These are phyloP conservation scores for Fusarium luffae DNA, from an alignment of 2,329 filamentous ascomycete species.

Conservation along the genomic window DNA sequence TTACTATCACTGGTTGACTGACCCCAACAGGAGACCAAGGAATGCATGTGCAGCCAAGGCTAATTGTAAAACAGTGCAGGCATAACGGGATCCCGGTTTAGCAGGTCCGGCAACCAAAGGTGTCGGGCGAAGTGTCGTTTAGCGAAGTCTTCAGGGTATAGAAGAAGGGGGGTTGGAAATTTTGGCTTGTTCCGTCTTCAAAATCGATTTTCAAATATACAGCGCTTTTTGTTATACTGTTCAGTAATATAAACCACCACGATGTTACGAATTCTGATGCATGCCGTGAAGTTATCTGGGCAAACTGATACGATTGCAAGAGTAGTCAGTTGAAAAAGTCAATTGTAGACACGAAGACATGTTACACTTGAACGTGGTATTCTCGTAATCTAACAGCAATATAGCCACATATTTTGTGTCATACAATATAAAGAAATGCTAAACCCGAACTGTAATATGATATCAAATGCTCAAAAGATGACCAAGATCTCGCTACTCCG, in stretches of 20 bases:
- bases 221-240: constrained; percentile 9
- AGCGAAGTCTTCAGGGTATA: not conserved
- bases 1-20: not conserved
- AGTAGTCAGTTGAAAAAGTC: not conserved
- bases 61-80: not conserved
- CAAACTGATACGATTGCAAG: constrained; percentile 1
- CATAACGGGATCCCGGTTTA: not conserved
- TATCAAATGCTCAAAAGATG: constrained; percentile 35
- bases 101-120: not conserved
- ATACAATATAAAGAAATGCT: constrained; percentile 5
- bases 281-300: not conserved
- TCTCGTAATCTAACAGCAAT: constrained; percentile 4
- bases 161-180: not conserved
- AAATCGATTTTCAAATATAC: not conserved
- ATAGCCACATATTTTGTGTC: constrained; percentile 4
- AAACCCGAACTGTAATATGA: constrained; percentile 27
- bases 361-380: not conserved
- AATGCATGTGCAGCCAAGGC: not conserved
- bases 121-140: not conserved
- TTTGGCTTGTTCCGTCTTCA: not conserved
- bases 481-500: constrained; percentile 4
- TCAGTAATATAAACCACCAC: constrained; percentile 6
- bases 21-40: not conserved
- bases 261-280: constrained; percentile 6
- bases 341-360: not conserved